Conservation (phyloP, 2,329 filamentous ascomycete genomes). For the Claviceps fusiformis region DNA sequence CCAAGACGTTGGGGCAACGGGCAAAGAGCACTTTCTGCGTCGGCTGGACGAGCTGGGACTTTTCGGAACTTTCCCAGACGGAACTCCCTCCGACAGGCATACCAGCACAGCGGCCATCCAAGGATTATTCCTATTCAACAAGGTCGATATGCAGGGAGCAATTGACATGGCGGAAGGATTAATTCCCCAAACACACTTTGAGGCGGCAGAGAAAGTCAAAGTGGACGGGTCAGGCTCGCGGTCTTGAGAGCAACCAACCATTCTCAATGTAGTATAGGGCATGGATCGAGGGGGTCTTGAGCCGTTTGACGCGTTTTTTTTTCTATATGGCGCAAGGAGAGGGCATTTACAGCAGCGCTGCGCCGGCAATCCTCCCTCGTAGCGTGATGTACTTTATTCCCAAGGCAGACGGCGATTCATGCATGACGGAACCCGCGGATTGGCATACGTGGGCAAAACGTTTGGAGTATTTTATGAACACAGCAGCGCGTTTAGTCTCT, state of each 20-base stretch:
- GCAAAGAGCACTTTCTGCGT: slow-evolving; percentile 55
- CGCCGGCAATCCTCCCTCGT: not conserved
- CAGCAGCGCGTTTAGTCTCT: too few species aligned
- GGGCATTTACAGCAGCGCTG: not conserved
- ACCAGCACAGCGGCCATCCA: slow-evolving; percentile 89
- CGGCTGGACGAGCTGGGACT: slow-evolving; percentile 58
- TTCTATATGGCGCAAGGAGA: not conserved
- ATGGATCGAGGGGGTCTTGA: not conserved
- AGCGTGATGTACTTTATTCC: not conserved
- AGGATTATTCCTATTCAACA: slow-evolving; percentile 90
- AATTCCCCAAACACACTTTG: slow-evolving; percentile 42
- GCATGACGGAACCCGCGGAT: not conserved
- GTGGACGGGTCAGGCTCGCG: not conserved
- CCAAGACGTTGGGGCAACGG: slow-evolving; percentile 49
- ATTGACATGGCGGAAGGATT: slow-evolving; percentile 64
- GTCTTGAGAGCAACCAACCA: not conserved
- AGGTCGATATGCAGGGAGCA: slow-evolving; percentile 76
- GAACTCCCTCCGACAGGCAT: slow-evolving; percentile 30
- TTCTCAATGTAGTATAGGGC: not conserved
- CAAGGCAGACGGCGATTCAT: not conserved
- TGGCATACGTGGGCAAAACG: not conserved
- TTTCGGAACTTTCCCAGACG: slow-evolving; percentile 42
- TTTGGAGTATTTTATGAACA: too few species aligned
- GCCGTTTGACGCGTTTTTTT: not conserved
- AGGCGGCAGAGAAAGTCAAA: slow-evolving; percentile 24